Base-by-base conservation (phyloP, 179 eudicot genomes). In the Silene coronaria region DNA sequence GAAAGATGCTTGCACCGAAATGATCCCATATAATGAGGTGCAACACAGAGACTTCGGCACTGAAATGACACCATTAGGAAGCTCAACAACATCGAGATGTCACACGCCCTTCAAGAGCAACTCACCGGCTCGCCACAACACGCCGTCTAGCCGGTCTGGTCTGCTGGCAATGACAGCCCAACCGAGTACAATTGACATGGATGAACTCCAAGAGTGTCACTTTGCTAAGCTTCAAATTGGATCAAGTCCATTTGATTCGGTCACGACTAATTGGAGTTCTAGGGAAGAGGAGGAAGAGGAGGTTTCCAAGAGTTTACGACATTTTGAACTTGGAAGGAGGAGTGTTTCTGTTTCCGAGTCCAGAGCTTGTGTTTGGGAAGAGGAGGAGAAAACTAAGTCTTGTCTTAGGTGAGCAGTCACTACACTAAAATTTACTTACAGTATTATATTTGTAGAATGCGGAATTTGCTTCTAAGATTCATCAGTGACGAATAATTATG, bases 201-300 rank as follows among this genome's bases (percentile, higher is more conserved):
- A 78, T 5, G 83, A 88, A 61, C 61, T 89, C 23, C 86, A 89
- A 58, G 92, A 91, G 71, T 87, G 88, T 65, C 87, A 89, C 80
- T 69, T 91, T 21, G 89, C 96, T 3, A 91, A 93, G 80, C 77
- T 88, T 32, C 88, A 88, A 6, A 75, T 22, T 59, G 92, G 89
- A 80, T 68, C 84, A 55, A 75, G 78, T 23, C 87, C 79, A 24
- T 85, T 87, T 12, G 87, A 89, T 72, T 89, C 93, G 0, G 71
- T 87, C 6, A 71, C 85, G 3, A 75, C 91, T 6, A 88, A 88
- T 72, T 93, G 98, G 97, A 89, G 90, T 77, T 84, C 97, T 0
- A 91, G 85, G 79, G 93, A 91, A 66, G 98, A 93, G 81, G 98
- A 93, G 77, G 97, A 93, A 77, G 98, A 93, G 78, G 98, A 91